These are phyloP conservation scores for Corymbia maculata DNA, from an alignment of 345 rosid genomes.

Conservation along the genomic window DNA sequence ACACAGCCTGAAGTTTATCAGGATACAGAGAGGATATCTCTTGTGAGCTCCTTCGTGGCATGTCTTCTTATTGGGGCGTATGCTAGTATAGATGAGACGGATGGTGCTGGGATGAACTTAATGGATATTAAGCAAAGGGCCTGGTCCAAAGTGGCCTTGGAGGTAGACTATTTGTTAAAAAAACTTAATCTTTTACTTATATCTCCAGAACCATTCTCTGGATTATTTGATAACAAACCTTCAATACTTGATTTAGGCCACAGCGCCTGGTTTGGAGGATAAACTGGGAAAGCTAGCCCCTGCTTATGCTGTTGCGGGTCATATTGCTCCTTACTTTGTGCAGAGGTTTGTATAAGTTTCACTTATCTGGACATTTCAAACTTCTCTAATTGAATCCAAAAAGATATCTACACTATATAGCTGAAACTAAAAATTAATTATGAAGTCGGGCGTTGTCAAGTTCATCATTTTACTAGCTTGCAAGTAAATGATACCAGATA, in stretches of 20 bases:
- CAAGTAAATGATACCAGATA: not conserved
- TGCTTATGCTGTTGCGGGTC: constrained; percentile 83
- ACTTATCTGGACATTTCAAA: not conserved
- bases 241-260: constrained; percentile 38
- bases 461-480: not conserved
- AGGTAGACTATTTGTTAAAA: constrained; percentile 24
- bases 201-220: not conserved
- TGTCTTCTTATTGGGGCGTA: constrained; percentile 62
- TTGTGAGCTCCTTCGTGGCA: constrained; percentile 96
- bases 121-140: constrained; percentile 64
- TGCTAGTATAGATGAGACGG: constrained; percentile 81
- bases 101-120: constrained; percentile 96
- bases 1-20: constrained; percentile 34
- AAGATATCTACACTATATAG: not conserved
- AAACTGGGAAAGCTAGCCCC: constrained; percentile 88
- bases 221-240: not conserved
- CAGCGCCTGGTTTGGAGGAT: constrained; percentile 76
- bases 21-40: constrained; percentile 75
- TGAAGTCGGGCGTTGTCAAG: not conserved
- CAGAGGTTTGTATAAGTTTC: constrained; percentile 42
- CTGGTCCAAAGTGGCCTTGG: constrained; percentile 59
- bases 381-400: not conserved
- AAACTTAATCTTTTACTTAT: not conserved
- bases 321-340: constrained; percentile 68
- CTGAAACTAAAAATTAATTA: not conserved